These are phyloP conservation scores for Globisporangium okanoganense DNA, from an alignment of 352 stramenopile genomes.

Conservation along the genomic window DNA sequence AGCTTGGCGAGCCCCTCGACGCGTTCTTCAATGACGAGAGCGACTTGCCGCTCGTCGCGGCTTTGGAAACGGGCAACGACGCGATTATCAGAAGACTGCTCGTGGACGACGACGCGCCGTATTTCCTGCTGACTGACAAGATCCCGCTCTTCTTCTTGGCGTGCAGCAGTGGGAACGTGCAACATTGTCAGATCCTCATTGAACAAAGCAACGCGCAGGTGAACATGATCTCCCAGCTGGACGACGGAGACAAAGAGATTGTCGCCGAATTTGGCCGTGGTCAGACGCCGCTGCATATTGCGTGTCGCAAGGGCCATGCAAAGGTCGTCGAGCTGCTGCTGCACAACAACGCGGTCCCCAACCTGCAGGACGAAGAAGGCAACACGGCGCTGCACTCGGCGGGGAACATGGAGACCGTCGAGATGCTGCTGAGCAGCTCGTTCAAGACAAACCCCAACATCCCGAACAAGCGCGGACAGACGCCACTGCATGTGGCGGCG, in stretches of 20 bases:
- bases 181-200: conserved; percentile 75
- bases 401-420: conserved; percentile 58
- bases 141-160: conserved; percentile 74
- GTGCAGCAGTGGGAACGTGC: conserved; percentile 58
- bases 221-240: conserved; percentile 73
- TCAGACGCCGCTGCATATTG: conserved; percentile 78
- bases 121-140: conserved; percentile 75
- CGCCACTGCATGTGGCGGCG: conserved; percentile 69
- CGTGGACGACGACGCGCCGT: conserved; percentile 63
- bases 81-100: conserved; percentile 70
- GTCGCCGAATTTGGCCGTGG: conserved; percentile 56
- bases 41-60: conserved; percentile 65
- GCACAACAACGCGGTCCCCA: conserved; percentile 59
- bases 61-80: conserved; percentile 67
- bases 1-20: conserved; percentile 47
- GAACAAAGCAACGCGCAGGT: conserved; percentile 51
- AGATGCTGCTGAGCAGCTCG: conserved; percentile 50
- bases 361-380: conserved; percentile 73
- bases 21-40: conserved; percentile 37
- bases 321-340: conserved; percentile 62
- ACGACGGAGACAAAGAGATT: conserved; percentile 80
- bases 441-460: conserved; percentile 81
- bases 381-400: conserved; percentile 79
- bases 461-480: conserved; percentile 66
- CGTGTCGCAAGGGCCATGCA: conserved; percentile 63